Base-by-base conservation (phyloP, 2,329 filamentous ascomycete genomes). In the Polychaeton citri region DNA sequence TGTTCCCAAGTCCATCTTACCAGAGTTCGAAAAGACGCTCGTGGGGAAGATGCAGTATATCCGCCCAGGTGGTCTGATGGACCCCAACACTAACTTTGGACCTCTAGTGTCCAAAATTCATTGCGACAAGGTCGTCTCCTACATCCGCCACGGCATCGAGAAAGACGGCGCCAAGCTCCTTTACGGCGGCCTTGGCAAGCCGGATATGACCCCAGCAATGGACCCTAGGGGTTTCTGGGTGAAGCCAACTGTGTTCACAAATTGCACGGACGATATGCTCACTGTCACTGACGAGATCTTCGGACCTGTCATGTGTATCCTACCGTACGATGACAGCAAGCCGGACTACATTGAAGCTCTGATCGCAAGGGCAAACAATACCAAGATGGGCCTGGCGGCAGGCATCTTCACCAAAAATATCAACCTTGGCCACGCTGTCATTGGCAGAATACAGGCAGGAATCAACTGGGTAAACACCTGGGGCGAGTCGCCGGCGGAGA, bases 401-500 rank as follows among this genome's bases (percentile, higher is more conserved):
- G 85, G 85, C 15, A 81, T 93, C 1, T 88, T 92, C 47, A 83
- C 82, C 1, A 73, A 72, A 39, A 74, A 92, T 45, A 59, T 93
- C 35, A 79, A 82, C 47, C 54, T 70, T 33, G 85, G 81, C 37
- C 83, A 93, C 51, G 65, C 72, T 30, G 72, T 88, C 1, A 68
- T 88, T 30, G 69, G 72, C 17, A 69, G 74, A 50, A 63, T 93
- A 4, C 71, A 92, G 53, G 84, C 84, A 0, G 85, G 85, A 21
- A 93, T 93, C 51, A 92, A 83, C 1, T 93, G 85, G 85, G 70
- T 93, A 35, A 93, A 93, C 57, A 86, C 82, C 0, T 93, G 86
- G 86, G 85, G 86, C n/a, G 85, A 93, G 63, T 79, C 73, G 33
- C 85, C 85, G 0, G 83, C 86, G 0, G 85, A 93, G 65, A 93